Conservation (phyloP, 306 rosid genomes). For the Dryas alaskensis region DNA sequence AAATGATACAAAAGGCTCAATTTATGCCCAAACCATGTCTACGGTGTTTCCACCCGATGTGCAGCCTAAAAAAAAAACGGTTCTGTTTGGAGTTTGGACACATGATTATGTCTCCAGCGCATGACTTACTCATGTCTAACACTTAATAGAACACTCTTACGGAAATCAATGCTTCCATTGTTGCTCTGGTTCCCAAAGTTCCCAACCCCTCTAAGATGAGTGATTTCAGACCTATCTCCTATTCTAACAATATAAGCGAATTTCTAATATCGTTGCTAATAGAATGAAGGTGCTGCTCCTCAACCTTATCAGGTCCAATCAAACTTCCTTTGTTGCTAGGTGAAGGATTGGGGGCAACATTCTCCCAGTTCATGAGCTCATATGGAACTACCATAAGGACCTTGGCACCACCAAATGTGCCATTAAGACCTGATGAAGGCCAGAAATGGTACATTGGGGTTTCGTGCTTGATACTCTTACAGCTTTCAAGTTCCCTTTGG, state of each 20-base stretch:
- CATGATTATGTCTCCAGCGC: neutral
- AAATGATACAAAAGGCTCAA: neutral
- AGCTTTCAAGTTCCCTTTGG: neutral
- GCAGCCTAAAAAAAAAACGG: neutral
- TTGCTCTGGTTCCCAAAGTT: neutral
- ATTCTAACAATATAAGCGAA: neutral
- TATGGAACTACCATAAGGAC: neutral
- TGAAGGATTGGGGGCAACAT: neutral
- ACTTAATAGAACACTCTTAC: neutral
- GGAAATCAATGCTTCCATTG: neutral
- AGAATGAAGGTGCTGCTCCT: neutral
- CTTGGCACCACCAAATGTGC: neutral
- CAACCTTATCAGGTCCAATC: neutral
- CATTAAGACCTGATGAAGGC: neutral
- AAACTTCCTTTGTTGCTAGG: neutral
- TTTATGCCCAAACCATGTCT: neutral
- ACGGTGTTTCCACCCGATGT: neutral
- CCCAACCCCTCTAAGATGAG: no score
- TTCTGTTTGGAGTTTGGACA: neutral
- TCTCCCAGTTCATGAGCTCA: neutral
- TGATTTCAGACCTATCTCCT: neutral
- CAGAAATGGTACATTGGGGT: neutral
- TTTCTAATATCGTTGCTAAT: neutral
- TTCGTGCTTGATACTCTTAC: neutral
- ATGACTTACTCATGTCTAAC: neutral